Evolutionary conservation across 805 yeast species (phyloP), one percentile per base, ranked within the genome.

Genomic region (Yarrowia sp.): DNA sequence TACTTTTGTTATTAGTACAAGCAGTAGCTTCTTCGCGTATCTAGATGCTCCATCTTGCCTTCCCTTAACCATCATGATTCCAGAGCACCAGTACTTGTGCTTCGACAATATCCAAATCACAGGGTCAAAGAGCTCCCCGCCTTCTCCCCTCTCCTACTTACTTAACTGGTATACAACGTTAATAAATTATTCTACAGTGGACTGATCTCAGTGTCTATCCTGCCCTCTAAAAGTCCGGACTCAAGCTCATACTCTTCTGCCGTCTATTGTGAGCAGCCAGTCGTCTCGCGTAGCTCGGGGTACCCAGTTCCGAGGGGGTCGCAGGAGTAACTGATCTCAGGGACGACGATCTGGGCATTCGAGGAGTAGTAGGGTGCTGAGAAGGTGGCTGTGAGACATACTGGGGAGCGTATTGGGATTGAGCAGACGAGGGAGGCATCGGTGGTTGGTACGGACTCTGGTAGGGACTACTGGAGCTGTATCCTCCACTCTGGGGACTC

Each of bases 171-270:
- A 5, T 19, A 22, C 32, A 48, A 19, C 12, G 16, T 26, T 15
- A 50, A 50, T 50, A 50, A 50, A 50, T 50, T 50, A 50, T 35
- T 50, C 56, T 50, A 50, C 52, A 48, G 26, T 22, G 12, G 11
- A 38, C 32, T 26, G 32, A 5, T 26, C 32, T 26, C 32, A 26
- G 32, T 26, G 32, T 26, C 32, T 26, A 38, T 11, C 40, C 40
- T 38, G 12, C 49, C 16, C n/a, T 5, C 14, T 32, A 59, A 19
- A 59, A 59, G 35, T 59, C 65, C 14, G 65, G 65, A 8, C 52
- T 43, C 65, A 59, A 35, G 42, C 65, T 59, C 65, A 59, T 42
- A 12, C 65, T 59, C 52, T 59, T 59, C 38, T 59, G 65, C 50
- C 65, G 14, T 16, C 65, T 40, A 36, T 59, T 59, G 35, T 59